These are phyloP conservation scores for Chrysoporthe puriensis DNA, from an alignment of 2,329 filamentous ascomycete species.

Conservation along the genomic window DNA sequence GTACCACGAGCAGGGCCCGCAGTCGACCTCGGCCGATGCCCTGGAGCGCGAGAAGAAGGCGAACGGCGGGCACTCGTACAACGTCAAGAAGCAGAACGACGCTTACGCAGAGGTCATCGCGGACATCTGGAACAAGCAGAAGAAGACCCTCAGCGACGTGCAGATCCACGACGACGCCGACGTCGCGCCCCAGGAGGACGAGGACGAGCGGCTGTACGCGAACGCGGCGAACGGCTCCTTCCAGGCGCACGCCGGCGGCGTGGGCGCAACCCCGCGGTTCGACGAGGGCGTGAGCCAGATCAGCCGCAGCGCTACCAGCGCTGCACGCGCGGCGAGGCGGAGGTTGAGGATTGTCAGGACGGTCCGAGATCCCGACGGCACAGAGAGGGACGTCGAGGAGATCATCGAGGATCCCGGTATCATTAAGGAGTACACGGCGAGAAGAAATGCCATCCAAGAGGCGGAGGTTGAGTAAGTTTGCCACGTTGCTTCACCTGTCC, in stretches of 20 bases:
- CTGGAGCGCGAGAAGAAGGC: constrained; percentile 85
- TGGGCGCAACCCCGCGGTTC: constrained; percentile 68
- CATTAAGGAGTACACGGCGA: constrained; percentile 73
- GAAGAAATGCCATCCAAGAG: constrained; percentile 71
- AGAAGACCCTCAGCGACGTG: constrained; percentile 72
- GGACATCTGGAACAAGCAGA: constrained; percentile 91
- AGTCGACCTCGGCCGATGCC: constrained; percentile 76
- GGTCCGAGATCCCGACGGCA: constrained; percentile 47
- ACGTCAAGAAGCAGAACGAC: constrained; percentile 90
- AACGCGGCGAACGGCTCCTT: constrained; percentile 44
- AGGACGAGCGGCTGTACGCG: constrained; percentile 71
- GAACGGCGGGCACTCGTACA: constrained; percentile 94
- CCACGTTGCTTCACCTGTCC: neutral
- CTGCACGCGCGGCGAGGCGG: constrained; percentile 61
- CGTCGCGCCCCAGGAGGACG: constrained; percentile 60
- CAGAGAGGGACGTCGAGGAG: constrained; percentile 66
- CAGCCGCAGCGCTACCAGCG: constrained; percentile 71
- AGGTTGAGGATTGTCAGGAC: constrained; percentile 74
- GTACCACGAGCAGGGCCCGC: constrained; percentile 61
- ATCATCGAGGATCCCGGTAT: constrained; percentile 80
- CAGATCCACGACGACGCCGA: constrained; percentile 70
- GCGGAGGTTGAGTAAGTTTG: constrained; percentile 76
- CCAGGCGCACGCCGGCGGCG: constrained; percentile 49
- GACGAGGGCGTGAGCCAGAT: constrained; percentile 84
- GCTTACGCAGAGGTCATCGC: constrained; percentile 91